Conservation (phyloP, 495 filamentous ascomycete species). For the Margaritispora aquatica region DNA sequence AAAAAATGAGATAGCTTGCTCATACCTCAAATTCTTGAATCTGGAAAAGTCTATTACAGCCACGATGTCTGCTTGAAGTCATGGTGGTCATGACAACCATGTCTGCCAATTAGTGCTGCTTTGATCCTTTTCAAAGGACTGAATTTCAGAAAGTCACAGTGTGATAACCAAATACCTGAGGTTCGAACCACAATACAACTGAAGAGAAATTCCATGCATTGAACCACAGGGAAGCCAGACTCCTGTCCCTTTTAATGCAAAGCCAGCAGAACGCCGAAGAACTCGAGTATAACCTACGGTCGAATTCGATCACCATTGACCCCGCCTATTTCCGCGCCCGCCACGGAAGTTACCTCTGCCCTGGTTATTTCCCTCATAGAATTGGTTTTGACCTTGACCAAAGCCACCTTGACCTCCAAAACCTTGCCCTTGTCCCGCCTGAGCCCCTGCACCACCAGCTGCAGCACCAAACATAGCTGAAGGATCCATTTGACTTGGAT, state of each 20-base stretch:
- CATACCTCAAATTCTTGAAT: no score
- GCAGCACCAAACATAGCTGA: conserved; percentile 41
- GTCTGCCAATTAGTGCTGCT: background rate
- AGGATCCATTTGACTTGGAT: conserved; percentile 73
- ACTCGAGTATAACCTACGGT: background rate
- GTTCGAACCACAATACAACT: background rate
- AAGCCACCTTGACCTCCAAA: conserved; percentile 40
- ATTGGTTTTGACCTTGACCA: conserved; percentile 42
- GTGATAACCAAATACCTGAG: no score
- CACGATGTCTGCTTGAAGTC: no score
- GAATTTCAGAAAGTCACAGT: background rate
- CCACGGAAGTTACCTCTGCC: conserved; percentile 36
- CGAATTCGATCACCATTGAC: conserved; percentile 11
- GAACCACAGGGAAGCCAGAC: background rate
- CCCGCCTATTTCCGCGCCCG: conserved; percentile 34
- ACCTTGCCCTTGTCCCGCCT: conserved; percentile 35
- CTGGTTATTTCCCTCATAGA: conserved; percentile 35
- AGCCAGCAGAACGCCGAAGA: background rate
- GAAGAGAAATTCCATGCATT: background rate
- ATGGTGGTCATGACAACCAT: no score
- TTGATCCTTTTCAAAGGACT: background rate
- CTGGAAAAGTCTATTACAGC: no score
- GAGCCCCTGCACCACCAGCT: conserved; percentile 27
- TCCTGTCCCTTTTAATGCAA: background rate
- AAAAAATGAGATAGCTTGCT: no score